These are phyloP conservation scores for Yarrowia sp. DNA, from an alignment of 805 yeast species.

Conservation along the genomic window DNA sequence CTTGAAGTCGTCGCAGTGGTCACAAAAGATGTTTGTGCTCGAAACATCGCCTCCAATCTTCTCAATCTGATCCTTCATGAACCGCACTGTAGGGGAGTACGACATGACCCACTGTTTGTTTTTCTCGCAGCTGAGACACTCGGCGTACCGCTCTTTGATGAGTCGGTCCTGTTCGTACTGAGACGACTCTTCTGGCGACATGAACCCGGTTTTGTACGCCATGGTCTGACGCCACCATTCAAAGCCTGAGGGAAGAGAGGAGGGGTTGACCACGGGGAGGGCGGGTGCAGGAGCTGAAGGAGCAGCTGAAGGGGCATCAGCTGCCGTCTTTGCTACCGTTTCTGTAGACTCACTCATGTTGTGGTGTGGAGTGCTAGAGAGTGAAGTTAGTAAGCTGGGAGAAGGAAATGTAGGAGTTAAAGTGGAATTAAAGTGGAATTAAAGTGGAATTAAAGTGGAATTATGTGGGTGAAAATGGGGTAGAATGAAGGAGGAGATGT, in stretches of 20 bases:
- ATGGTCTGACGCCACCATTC: slow-evolving; percentile 80
- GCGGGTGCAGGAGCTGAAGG: neutral
- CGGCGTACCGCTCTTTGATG: slow-evolving; percentile 45
- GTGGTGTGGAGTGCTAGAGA: neutral
- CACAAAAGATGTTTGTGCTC: slow-evolving; percentile 64
- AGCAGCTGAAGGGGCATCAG: no score
- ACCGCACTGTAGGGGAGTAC: slow-evolving; percentile 73
- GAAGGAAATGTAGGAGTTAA: no score
- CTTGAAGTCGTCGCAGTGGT: slow-evolving; percentile 72
- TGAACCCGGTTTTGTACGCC: slow-evolving; percentile 67
- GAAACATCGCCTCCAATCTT: slow-evolving; percentile 57
- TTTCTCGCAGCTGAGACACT: slow-evolving; percentile 69
- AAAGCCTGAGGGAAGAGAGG: slow-evolving; percentile 44
- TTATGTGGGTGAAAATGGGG: no score
- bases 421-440: no score
- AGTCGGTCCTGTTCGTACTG: slow-evolving; percentile 56
- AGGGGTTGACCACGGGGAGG: slow-evolving; percentile 18
- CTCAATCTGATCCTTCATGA: slow-evolving; percentile 79
- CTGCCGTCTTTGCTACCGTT: no score
- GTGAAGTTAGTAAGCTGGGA: neutral
- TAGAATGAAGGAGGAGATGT: no score
- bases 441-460: no score
- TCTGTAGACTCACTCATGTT: no score
- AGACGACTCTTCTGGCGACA: slow-evolving; percentile 48
- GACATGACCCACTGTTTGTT: slow-evolving; percentile 74